Conservation (phyloP, 305 asterid species). For the Plantago lanceolata region DNA sequence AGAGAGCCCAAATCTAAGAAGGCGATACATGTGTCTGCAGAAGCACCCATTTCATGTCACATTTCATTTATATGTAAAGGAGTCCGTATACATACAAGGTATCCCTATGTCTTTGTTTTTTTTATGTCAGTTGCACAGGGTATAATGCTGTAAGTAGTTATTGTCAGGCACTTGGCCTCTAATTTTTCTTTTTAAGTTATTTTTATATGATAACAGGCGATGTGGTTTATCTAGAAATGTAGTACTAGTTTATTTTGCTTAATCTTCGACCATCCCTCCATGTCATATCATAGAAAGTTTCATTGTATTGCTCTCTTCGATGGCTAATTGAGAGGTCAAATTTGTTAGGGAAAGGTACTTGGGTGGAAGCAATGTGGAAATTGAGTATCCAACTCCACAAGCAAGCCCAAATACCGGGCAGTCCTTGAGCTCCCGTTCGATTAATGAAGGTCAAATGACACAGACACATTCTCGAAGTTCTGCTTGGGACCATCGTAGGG, state of each 20-base stretch:
- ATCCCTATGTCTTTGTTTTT: slow-evolving; percentile 5
- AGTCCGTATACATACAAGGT: slow-evolving; percentile 66
- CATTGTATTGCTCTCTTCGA: slow-evolving; percentile 5
- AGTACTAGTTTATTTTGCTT: background rate
- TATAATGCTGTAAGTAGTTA: background rate
- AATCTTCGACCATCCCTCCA: too few species aligned
- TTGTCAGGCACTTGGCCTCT: background rate
- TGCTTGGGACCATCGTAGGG: slow-evolving; percentile 6
- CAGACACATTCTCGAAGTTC: slow-evolving; percentile 2
- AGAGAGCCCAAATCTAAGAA: slow-evolving; percentile 68
- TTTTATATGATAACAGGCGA: background rate
- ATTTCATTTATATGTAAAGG: slow-evolving; percentile 88
- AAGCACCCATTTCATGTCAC: slow-evolving; percentile 77
- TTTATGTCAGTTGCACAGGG: background rate
- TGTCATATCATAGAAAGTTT: background rate
- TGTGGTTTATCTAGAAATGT: background rate
- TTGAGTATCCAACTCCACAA: slow-evolving; percentile 32
- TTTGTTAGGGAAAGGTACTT: slow-evolving; percentile 51
- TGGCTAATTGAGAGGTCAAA: slow-evolving; percentile 21
- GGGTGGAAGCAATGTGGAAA: slow-evolving; percentile 28
- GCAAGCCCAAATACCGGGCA: slow-evolving; percentile 38
- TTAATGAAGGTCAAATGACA: slow-evolving; percentile 3
- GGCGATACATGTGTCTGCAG: slow-evolving; percentile 61
- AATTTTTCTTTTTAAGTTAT: background rate
- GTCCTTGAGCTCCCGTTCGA: slow-evolving; percentile 4